These are phyloP conservation scores for Russula dissimulans DNA, from an alignment of 768 basidiomycete genomes.

Conservation along the genomic window DNA sequence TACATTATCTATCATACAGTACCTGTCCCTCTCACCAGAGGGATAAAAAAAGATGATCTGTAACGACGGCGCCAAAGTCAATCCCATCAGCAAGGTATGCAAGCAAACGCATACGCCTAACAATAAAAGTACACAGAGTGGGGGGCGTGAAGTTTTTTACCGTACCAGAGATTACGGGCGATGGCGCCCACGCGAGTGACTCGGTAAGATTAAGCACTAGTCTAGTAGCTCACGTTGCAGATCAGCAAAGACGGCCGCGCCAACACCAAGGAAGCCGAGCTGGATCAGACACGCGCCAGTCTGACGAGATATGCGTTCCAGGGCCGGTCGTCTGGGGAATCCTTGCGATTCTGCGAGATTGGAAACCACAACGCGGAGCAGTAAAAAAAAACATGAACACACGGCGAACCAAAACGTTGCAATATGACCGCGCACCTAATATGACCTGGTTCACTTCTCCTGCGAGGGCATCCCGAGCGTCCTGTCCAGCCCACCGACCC, in stretches of 20 bases:
- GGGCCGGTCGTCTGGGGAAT: conserved; percentile 54
- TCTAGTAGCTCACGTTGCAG: conserved; percentile 67
- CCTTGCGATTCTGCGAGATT: conserved; percentile 60
- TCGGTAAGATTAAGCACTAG: neutral
- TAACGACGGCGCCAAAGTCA: neutral
- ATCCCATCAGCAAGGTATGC: neutral
- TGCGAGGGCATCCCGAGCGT: conserved; percentile 54
- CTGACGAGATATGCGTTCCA: conserved; percentile 75
- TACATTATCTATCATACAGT: neutral
- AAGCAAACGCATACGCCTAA: neutral
- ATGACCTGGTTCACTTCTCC: conserved; percentile 78
- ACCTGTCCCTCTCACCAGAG: neutral
- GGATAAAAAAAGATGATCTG: neutral
- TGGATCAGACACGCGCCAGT: conserved; percentile 59
- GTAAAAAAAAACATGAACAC: neutral
- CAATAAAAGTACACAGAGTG: conserved; percentile 11
- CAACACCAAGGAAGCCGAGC: conserved; percentile 62
- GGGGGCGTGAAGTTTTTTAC: conserved; percentile 1
- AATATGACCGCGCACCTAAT: conserved; percentile 44
- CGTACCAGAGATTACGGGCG: conserved; percentile 2
- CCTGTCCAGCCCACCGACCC: conserved; percentile 59
- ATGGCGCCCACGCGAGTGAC: neutral
- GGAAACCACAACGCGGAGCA: neutral
- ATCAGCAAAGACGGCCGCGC: conserved; percentile 75
- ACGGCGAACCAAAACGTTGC: neutral